Conservation (phyloP, 2,329 filamentous ascomycete genomes). For the Tolypocladium ovalisporum region DNA sequence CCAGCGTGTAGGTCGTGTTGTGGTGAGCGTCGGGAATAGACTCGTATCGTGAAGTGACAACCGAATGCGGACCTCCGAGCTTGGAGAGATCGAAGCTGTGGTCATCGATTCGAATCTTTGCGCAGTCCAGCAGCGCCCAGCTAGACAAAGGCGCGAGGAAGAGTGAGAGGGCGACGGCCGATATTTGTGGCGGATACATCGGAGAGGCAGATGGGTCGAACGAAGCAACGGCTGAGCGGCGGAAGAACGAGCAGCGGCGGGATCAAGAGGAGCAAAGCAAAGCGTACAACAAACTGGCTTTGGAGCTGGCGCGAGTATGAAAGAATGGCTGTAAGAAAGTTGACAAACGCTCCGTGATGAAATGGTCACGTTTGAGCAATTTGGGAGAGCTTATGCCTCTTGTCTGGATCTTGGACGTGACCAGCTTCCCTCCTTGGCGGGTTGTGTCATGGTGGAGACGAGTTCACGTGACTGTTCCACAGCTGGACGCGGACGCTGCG, state of each 20-base stretch:
- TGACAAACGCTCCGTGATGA: slow-evolving; percentile 9
- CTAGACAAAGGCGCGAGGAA: slow-evolving; percentile 25
- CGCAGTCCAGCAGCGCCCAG: slow-evolving; percentile 48
- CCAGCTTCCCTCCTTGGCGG: slow-evolving; percentile 15
- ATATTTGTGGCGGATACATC: slow-evolving; percentile 29
- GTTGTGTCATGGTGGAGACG: slow-evolving; percentile 19
- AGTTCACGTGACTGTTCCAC: slow-evolving; percentile 15
- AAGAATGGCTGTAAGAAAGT: not conserved
- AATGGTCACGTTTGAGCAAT: slow-evolving; percentile 19
- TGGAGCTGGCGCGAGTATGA: not conserved
- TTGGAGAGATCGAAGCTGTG: slow-evolving; percentile 52
- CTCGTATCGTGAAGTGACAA: slow-evolving; percentile 46
- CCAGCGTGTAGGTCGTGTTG: slow-evolving; percentile 74
- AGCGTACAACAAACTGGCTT: not conserved
- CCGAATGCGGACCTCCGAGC: slow-evolving; percentile 57
- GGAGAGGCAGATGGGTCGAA: slow-evolving; percentile 2
- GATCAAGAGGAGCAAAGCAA: not conserved
- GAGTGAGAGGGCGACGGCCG: slow-evolving; percentile 24
- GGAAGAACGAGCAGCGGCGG: not conserved
- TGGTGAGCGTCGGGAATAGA: slow-evolving; percentile 36
- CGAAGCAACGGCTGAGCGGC: not conserved
- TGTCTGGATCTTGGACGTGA: slow-evolving; percentile 10
- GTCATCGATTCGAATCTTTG: slow-evolving; percentile 45
- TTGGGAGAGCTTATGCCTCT: slow-evolving; percentile 8
- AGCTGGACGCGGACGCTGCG: not conserved